phyloP scores from a whole-genome alignment of 345 rosid species.

The thale cress (Arabidopsis thaliana) region DNA sequence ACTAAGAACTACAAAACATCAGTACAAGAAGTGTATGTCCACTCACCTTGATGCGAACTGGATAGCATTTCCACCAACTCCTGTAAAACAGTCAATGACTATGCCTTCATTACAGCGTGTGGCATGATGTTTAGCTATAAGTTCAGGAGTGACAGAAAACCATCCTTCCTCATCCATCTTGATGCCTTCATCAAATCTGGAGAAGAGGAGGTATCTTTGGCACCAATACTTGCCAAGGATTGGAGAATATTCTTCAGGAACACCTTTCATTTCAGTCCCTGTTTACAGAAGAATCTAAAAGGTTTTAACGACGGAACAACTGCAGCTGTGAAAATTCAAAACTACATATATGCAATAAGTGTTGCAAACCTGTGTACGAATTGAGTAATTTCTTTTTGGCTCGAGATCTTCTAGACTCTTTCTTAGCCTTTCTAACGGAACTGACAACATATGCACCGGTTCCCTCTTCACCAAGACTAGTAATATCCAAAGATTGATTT shows the following conservation, averaged over 20 bases:
- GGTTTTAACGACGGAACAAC: background rate
- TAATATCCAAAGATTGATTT: conserved; percentile 39
- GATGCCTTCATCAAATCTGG: conserved; percentile 81
- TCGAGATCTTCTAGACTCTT: conserved; percentile 56
- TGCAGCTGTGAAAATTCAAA: conserved; percentile 5
- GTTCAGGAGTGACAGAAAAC: conserved; percentile 98
- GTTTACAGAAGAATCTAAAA: conserved; percentile 27
- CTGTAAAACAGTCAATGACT: conserved; percentile 83
- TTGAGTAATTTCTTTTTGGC: conserved; percentile 44
- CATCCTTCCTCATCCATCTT: conserved; percentile 98
- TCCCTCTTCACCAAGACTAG: conserved; percentile 44
- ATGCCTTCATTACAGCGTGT: conserved; percentile 60
- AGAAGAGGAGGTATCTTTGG: conserved; percentile 80
- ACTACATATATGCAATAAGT: background rate
- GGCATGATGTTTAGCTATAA: conserved; percentile 87
- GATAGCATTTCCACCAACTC: conserved; percentile 97
- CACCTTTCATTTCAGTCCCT: conserved; percentile 55
- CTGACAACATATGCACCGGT: conserved; percentile 34
- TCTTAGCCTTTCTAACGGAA: conserved; percentile 50
- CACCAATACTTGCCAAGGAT: conserved; percentile 76
- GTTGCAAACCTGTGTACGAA: conserved; percentile 52
- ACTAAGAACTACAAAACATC: background rate
- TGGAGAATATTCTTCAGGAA: conserved; percentile 52
- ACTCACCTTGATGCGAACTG: conserved; percentile 76
- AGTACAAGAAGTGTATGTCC: background rate